A percentile compares a stretch with the other conserved stretches of the same genome.
These are phyloP conservation scores for Vanderwaltozyma polyspora DNA, from an alignment of 805 yeast species.

Conservation along the genomic window DNA sequence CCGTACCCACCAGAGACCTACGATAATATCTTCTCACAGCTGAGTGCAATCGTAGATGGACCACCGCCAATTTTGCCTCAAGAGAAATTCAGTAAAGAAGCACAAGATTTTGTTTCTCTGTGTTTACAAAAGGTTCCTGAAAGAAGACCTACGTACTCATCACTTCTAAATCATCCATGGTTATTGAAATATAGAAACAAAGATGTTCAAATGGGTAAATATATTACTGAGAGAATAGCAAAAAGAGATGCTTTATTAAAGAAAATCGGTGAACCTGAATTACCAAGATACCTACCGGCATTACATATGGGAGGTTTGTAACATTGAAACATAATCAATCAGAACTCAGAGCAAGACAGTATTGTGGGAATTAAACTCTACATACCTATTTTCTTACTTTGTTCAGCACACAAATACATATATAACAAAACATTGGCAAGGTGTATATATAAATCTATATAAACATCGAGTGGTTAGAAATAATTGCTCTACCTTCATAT, in stretches of 20 bases:
- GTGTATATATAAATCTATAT: too few species aligned
- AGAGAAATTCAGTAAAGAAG: slow-evolving; percentile 53
- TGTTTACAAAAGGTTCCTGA: slow-evolving; percentile 76
- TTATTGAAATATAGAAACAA: slow-evolving; percentile 39
- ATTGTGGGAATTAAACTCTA: too few species aligned
- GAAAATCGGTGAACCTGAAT: slow-evolving; percentile 16
- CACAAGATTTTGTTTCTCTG: slow-evolving; percentile 66
- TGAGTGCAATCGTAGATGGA: slow-evolving; percentile 94
- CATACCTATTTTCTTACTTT: too few species aligned
- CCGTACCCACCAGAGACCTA: slow-evolving; percentile 96
- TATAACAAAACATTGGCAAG: too few species aligned
- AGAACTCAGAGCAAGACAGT: too few species aligned
- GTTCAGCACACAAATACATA: too few species aligned
- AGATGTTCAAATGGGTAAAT: slow-evolving; percentile 28
- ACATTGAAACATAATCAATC: slow-evolving; percentile 7
- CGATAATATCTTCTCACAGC: slow-evolving; percentile 80
- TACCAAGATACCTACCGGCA: slow-evolving; percentile 25
- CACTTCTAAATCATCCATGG: slow-evolving; percentile 80
- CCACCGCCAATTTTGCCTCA: slow-evolving; percentile 77
- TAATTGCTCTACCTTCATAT: too few species aligned
- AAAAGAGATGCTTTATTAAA: slow-evolving; percentile 13
- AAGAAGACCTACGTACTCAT: slow-evolving; percentile 69
- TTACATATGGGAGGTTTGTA: slow-evolving; percentile 29
- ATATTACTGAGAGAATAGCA: slow-evolving; percentile 29
- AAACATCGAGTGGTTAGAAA: too few species aligned